phyloP scores from a whole-genome alignment of 371 early-diverging fungal species.

The Mortierella sp. region DNA sequence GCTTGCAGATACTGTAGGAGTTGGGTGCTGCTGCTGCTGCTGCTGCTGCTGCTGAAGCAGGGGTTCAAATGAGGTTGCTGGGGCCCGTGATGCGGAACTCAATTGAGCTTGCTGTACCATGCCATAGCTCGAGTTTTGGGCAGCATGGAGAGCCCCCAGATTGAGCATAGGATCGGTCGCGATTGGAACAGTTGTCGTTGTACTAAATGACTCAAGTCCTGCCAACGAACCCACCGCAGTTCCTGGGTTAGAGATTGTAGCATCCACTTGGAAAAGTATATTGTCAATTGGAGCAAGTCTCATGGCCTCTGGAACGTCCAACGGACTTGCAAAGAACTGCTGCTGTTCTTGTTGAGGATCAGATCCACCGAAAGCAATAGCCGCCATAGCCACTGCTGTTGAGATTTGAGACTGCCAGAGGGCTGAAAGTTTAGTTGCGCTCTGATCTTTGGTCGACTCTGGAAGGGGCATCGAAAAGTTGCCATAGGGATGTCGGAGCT shows the following conservation, averaged over 20 bases:
- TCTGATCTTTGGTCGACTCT: slow-evolving; percentile 5
- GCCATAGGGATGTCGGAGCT: slow-evolving; percentile 27
- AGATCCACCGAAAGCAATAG: slow-evolving; percentile 18
- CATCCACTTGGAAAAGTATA: slow-evolving; percentile 12
- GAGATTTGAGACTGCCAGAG: slow-evolving; percentile 26
- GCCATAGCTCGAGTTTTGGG: too few relatives aligned
- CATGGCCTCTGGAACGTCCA: slow-evolving; percentile 21
- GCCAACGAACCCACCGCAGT: too few relatives aligned
- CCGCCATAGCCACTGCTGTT: slow-evolving; percentile 17
- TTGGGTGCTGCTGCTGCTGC: neutral
- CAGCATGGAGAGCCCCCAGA: too few relatives aligned
- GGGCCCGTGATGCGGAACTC: neutral
- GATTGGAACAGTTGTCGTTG: neutral
- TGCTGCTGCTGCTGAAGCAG: neutral
- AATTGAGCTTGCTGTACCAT: neutral
- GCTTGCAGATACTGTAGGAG: too few relatives aligned
- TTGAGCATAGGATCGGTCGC: too few relatives aligned
- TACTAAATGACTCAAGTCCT: neutral
- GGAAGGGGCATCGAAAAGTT: slow-evolving; percentile 26
- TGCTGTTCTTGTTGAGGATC: slow-evolving; percentile 5
- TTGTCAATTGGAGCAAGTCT: slow-evolving; percentile 14
- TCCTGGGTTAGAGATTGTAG: neutral
- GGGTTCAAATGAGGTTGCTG: neutral
- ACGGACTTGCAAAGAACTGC: slow-evolving; percentile 20
- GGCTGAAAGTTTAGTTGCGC: neutral